Evolutionary conservation across 2,329 filamentous ascomycete genomes (phyloP).

Genomic region (Didymella keratinophila): DNA sequence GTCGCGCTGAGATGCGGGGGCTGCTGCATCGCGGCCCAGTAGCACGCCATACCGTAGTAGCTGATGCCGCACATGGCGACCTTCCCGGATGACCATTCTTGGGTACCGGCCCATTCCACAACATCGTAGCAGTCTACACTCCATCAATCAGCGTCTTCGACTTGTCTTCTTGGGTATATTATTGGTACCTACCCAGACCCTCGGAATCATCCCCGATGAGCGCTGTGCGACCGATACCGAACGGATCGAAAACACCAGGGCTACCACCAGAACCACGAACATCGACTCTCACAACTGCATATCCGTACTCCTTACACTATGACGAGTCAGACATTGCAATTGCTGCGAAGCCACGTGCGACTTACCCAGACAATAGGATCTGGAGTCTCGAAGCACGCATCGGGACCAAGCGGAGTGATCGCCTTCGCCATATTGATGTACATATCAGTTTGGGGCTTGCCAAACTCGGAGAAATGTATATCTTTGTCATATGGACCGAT

Average conservation of each 20-base stretch:
- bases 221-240: not conserved
- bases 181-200: not conserved
- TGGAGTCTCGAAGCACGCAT: not conserved
- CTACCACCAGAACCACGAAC: not conserved
- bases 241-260: not conserved
- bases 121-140: not conserved
- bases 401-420: not conserved
- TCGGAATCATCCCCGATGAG: not conserved
- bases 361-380: not conserved
- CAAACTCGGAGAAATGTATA: not conserved
- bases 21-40: slow-evolving; percentile 9
- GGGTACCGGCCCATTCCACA: not conserved
- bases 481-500: not conserved
- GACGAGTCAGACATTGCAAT: not conserved
- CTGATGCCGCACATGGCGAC: slow-evolving; percentile 1
- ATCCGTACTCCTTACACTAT: not conserved
- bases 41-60: slow-evolving; percentile 8
- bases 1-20: slow-evolving; percentile 6
- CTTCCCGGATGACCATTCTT: not conserved
- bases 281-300: not conserved
- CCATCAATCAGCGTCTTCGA: not conserved
- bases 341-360: not conserved
- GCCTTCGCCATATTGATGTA: not conserved
- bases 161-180: not conserved
- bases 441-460: not conserved